Evolutionary conservation across 2,329 filamentous ascomycete species (phyloP), one percentile per base, ranked within the genome.

Genomic region (Colletotrichum tofieldiae): DNA sequence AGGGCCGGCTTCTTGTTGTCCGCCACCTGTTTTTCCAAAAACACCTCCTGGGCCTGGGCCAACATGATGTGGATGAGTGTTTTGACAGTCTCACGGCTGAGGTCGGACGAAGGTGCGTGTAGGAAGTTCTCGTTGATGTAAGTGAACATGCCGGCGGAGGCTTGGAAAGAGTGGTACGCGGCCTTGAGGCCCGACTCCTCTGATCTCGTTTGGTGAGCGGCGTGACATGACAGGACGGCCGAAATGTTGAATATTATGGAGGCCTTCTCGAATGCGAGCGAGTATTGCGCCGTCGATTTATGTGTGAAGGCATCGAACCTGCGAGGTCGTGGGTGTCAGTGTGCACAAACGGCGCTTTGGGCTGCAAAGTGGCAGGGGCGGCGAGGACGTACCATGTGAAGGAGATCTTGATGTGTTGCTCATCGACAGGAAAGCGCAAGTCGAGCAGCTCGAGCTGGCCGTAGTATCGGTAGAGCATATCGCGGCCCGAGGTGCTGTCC

Each of bases 121-220:
- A 99, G 86, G 81, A 99, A 99, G 84, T 99, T 99, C 84, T 99
- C 96, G 83, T 99, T 99, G 85, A 99, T 99, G 79, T 99, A 99
- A 65, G 96, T 98, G 82, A 98, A 99, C 96, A 99, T 99, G 85
- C 96, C 96, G 12, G 96, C 96, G 9, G 96, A 95, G 51, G 96
- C 96, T 82, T 99, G 96, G 85, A 98, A 98, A 26, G 95, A 98
- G 82, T 99, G 96, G 81, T 98, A 99, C 23, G 96, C 94, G 18
- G 95, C 96, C 85, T 99, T 99, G 80, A 98, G 89, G 43, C 96
- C 96, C 7, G 93, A 89, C 79, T 99, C 96, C 80, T 98, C 95
- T 75, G 93, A 93, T 61, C 96, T 92, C 77, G 96, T 95, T 84
- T 99, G 97, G 79, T 94, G 90, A 54, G 96, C 95, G 73, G 96